A percentile compares a stretch with the other conserved stretches of the same genome.
These are phyloP conservation scores for Ophiostoma sp. DNA, from an alignment of 2,329 filamentous ascomycete genomes.

Conservation along the genomic window DNA sequence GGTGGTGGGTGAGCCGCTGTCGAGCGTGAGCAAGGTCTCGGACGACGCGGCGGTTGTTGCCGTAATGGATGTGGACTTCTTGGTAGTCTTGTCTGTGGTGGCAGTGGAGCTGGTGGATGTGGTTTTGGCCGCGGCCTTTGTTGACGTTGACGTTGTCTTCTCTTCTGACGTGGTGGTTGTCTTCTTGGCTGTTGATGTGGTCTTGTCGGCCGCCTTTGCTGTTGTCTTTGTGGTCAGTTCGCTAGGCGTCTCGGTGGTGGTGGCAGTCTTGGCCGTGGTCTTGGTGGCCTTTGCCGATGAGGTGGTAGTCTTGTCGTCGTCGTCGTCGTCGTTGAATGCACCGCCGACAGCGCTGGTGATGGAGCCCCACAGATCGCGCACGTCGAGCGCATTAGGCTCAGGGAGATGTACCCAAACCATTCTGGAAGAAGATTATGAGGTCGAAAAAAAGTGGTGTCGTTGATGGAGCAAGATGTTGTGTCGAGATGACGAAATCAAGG, in stretches of 20 bases:
- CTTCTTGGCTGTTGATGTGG: conserved; percentile 16
- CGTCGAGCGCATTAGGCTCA: conserved; percentile 4
- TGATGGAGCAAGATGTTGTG: conserved; percentile 4
- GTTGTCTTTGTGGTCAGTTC: conserved; percentile 21
- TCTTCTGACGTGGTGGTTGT: conserved; percentile 3
- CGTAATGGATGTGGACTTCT: conserved; percentile 4
- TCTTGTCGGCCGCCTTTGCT: conserved; percentile 16
- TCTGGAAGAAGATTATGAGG: neutral
- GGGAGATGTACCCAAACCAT: conserved; percentile 13
- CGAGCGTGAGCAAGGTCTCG: conserved; percentile 23
- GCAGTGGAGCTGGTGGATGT: neutral
- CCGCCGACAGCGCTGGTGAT: conserved; percentile 26
- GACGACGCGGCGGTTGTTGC: conserved; percentile 14
- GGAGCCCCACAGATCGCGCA: conserved; percentile 23
- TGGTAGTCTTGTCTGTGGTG: conserved; percentile 10
- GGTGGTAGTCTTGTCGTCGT: conserved; percentile 12
- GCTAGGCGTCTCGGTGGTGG: conserved; percentile 14
- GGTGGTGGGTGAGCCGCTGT: conserved; percentile 16
- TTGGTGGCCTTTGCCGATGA: conserved; percentile 13
- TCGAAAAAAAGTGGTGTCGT: conserved; percentile 7
- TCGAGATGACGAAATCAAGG: neutral
- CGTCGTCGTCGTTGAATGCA: conserved; percentile 20
- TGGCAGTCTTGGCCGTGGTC: conserved; percentile 16
- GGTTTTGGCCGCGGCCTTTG: conserved; percentile 12
- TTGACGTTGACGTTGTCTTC: conserved; percentile 14